Evolutionary conservation across 768 basidiomycete species (phyloP), one percentile per base, ranked within the genome.

Genomic region (Udeniomyces megalosporus): DNA sequence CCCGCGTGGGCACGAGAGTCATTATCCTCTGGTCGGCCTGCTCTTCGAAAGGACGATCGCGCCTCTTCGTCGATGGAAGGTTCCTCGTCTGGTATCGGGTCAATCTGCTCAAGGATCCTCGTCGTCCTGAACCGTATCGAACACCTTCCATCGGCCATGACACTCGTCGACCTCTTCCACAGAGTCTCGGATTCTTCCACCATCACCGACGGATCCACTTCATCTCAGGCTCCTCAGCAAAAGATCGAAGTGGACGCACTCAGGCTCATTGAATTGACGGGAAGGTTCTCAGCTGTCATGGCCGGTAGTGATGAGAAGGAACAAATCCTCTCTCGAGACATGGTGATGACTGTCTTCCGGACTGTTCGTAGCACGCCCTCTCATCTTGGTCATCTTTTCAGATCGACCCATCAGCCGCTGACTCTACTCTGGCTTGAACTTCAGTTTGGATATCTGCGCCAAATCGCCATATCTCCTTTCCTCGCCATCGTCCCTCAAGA

Each of bases 271-370:
- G 91, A 96, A 71, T 76, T 96, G 49, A 86, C 88, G 1, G 84
- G 84, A 42, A 85, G 95, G 62, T 87, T 87, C 1, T 90, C 88
- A 2, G 85, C 86, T 1, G 81, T 93, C 38, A 80, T 97, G 72
- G 10, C 8, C 10, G 84, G 82, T 69, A 86, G 86, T 1, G 81
- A 86, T 56, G 83, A 83, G 64, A 67, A 70, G 55, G 74, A 74
- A 49, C 67, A 71, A 34, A 56, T 73, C 1, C 63, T 73, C 10
- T 65, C 67, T 7, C 80, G 83, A 1, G 85, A 87, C 22, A 75
- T 79, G 3, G 76, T 91, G 29, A 77, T 86, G 44, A 81, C 73
- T 60, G 69, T 74, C 5, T 73, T 69, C 67, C 68, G 68, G 57
- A 55, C 65, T 70, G 38, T 66, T 66, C 32, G 74, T 60, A 81